Base-by-base conservation (phyloP, 495 filamentous ascomycete genomes). In the Penicillium nucicola region DNA sequence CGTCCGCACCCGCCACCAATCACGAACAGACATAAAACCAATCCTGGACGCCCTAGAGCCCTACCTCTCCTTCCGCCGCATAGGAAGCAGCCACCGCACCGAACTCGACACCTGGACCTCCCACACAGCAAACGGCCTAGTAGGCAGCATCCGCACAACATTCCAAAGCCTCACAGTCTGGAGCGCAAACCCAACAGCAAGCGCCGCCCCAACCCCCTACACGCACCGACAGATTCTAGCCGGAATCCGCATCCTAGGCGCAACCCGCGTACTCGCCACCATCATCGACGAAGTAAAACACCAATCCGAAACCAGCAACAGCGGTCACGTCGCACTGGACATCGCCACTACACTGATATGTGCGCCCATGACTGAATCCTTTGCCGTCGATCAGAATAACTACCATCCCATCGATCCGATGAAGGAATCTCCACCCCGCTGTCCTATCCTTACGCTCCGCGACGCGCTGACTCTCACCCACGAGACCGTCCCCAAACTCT, bases 61-160 rank as follows among this genome's bases (percentile, higher is more conserved):
- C 5, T 84, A 89, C 56, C 71, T 87, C 20, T 72, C 81, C 14
- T 85, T 87, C 50, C 75, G 85, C 34, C 77, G 87, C 32, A 84
- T 81, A 1, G 82, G 78, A 5, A 82, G 77, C 36, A 77, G 84
- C 15, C 80, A 84, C 34, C 81, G 86, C 53, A 81, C 78, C 9
- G 92, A 96, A 56, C 73, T 96, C 1, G 86, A 93, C 54, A 64
- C 71, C 38, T 96, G 91, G 92, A 81, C 83, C 2, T 71, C 77
- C 18, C 75, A 81, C 14, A 61, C 77, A 0, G 72, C 72, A 34
- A 84, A 83, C 13, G 87, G 88, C 2, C 63, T 93, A 3, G 53
- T 73, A 3, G 75, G 76, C n/a, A 77, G 80, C 22, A 64, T 95
- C 38, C 76, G 86, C 31, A 72, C 79, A 42, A 84, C 84, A 1